These are phyloP conservation scores for Lipomyces lipofer DNA, from an alignment of 805 yeast genomes.

Conservation along the genomic window DNA sequence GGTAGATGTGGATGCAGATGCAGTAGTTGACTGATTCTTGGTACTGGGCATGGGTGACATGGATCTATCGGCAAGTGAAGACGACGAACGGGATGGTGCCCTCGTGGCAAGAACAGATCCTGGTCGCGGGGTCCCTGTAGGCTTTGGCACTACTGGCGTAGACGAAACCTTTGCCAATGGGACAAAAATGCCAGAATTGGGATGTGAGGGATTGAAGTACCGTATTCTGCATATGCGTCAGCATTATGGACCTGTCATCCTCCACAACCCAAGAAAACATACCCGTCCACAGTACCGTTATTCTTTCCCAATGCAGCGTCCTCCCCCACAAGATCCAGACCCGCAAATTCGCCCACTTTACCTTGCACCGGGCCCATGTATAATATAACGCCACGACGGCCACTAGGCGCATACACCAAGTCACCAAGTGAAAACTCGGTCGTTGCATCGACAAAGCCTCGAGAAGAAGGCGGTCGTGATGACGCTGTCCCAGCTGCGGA, in stretches of 20 bases:
- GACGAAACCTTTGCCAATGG: conserved; percentile 3
- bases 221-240: conserved; percentile 22
- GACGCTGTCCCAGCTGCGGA: neutral
- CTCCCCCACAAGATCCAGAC: conserved; percentile 77
- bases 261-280: no score
- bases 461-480: conserved; percentile 19
- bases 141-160: neutral
- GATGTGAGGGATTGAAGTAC: conserved; percentile 21
- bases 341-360: conserved; percentile 78
- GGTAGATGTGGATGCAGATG: neutral
- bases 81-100: conserved; percentile 11
- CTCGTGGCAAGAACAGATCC: conserved; percentile 9
- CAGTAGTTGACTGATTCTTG: neutral
- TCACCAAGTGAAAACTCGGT: conserved; percentile 17
- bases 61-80: conserved; percentile 10
- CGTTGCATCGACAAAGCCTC: conserved; percentile 11
- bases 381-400: conserved; percentile 20
- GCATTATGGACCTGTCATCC: neutral
- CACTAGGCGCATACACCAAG: conserved; percentile 20
- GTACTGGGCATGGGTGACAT: conserved; percentile 15
- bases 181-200: conserved; percentile 24
- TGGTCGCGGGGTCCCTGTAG: conserved; percentile 18
- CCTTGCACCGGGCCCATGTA: conserved; percentile 62
- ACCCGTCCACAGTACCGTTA: conserved; percentile 77
- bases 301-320: conserved; percentile 72